Evolutionary conservation across 805 yeast species (phyloP).

Genomic region (Wickerhamomyces xylosicus): DNA sequence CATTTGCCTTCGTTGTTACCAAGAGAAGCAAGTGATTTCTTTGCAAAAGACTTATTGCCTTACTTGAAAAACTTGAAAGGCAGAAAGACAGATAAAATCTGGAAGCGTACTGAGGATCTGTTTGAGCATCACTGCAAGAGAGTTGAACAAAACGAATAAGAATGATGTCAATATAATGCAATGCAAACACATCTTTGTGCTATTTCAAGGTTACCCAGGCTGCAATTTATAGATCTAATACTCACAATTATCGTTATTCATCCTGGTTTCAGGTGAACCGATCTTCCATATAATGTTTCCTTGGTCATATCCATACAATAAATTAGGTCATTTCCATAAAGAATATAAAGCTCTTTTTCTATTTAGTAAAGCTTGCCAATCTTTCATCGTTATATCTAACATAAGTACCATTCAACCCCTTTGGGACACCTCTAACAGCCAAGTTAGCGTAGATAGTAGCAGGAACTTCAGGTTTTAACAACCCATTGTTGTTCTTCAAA

Average conservation of each 20-base stretch:
- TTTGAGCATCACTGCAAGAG: conserved; percentile 53
- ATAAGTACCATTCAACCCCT: conserved; percentile 55
- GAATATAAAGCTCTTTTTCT: too few species aligned
- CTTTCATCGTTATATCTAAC: conserved; percentile 45
- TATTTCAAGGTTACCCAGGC: too few species aligned
- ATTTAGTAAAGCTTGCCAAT: conserved; percentile 4
- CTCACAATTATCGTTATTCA: too few species aligned
- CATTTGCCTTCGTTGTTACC: conserved; percentile 94
- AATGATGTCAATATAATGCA: too few species aligned
- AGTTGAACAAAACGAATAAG: too few species aligned
- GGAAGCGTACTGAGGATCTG: conserved; percentile 81
- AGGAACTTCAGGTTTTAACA: conserved; percentile 64
- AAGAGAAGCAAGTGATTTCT: conserved; percentile 93
- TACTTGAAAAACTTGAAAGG: conserved; percentile 76
- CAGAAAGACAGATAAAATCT: conserved; percentile 76
- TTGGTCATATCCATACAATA: too few species aligned
- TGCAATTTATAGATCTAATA: too few species aligned
- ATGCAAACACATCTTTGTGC: too few species aligned
- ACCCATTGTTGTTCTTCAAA: conserved; percentile 43
- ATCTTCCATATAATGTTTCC: too few species aligned
- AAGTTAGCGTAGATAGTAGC: conserved; percentile 60
- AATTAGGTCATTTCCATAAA: too few species aligned
- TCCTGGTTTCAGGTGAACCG: too few species aligned
- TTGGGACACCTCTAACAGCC: conserved; percentile 48
- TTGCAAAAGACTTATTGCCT: conserved; percentile 80